Evolutionary conservation across 345 rosid species (phyloP), one percentile per base, ranked within the genome.

Genomic region (Eucalyptus curtisii): DNA sequence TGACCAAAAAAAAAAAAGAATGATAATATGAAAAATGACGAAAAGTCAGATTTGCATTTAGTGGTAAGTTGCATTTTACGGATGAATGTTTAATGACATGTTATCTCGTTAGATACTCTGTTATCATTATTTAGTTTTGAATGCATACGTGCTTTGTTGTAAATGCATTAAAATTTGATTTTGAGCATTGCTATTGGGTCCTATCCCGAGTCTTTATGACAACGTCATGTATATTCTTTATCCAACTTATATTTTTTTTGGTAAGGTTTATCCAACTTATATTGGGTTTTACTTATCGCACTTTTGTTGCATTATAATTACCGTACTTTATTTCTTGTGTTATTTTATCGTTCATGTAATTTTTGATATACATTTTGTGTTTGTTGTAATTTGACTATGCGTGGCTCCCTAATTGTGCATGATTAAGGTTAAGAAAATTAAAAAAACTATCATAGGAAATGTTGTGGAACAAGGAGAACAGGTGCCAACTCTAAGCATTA

Each of bases 171-270:
- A 57, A 24, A 57, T 10, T 57, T 57, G 66, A 57, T 57, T 11
- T 25, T 57, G 7, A 57, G 66, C 30, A 57, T 57, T 25, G 66
- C n/a, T 57, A 13, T 24, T 5, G 66, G 2, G 66, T 57, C 66
- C 30, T 0, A 24, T 57, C n/a, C 13, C 4, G 15, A 57, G n/a
- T 24, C 66, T 24, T 57, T 0, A 57, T 0, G 27, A 57, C n/a
- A 57, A 0, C 0, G 0, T 57, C 66, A 57, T 25, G n/a, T 24
- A 0, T 5, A 57, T 57, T 57, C 30, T 57, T 57, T 57, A 24
- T 55, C 59, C 27, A 24, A 20, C 59, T 55, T 55, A 55, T 55
- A 22, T 24, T 24, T 37, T 4, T 37, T 37, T 37, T 37, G 40
- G 40, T 37, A 37, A 37, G 40, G 40, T 57, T 57, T 57, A 24